Evolutionary conservation across 257 asterid genomes (phyloP).

Genomic region (Solanum pinnatisectum): DNA sequence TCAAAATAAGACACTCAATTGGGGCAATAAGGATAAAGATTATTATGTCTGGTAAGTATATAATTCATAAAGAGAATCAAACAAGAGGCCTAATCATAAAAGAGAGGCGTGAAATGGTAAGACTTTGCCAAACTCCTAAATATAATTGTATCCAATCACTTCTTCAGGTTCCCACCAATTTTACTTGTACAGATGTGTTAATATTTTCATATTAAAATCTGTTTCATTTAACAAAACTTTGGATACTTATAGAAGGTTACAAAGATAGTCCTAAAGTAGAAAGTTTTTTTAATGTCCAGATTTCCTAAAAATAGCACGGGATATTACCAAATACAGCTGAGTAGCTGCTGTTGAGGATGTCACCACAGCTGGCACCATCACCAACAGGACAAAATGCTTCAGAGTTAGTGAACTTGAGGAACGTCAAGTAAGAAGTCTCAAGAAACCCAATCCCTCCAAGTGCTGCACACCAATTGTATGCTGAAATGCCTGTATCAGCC

Average conservation of each 20-base stretch:
- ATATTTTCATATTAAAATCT: neutral
- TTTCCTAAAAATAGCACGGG: neutral
- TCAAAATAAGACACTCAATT: neutral
- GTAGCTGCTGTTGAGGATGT: slow-evolving; percentile 70
- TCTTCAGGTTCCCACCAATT: neutral
- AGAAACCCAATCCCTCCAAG: slow-evolving; percentile 80
- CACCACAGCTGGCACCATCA: slow-evolving; percentile 54
- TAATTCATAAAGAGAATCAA: neutral
- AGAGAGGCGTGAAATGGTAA: neutral
- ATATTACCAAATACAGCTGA: slow-evolving; percentile 63
- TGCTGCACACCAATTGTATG: slow-evolving; percentile 57
- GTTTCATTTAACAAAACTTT: neutral
- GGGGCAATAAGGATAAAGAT: neutral
- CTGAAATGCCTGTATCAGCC: slow-evolving; percentile 21
- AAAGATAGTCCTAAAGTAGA: neutral
- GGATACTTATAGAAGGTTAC: neutral
- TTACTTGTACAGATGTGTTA: neutral
- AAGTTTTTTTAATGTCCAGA: neutral
- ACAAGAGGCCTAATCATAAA: neutral
- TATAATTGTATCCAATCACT: neutral
- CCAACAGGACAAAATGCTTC: slow-evolving; percentile 81
- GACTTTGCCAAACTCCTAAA: neutral
- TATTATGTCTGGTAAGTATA: neutral
- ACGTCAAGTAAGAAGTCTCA: slow-evolving; percentile 83
- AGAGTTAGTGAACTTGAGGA: slow-evolving; percentile 57